phyloP scores from a whole-genome alignment of 352 stramenopile species.

The Globisporangium parvum region DNA sequence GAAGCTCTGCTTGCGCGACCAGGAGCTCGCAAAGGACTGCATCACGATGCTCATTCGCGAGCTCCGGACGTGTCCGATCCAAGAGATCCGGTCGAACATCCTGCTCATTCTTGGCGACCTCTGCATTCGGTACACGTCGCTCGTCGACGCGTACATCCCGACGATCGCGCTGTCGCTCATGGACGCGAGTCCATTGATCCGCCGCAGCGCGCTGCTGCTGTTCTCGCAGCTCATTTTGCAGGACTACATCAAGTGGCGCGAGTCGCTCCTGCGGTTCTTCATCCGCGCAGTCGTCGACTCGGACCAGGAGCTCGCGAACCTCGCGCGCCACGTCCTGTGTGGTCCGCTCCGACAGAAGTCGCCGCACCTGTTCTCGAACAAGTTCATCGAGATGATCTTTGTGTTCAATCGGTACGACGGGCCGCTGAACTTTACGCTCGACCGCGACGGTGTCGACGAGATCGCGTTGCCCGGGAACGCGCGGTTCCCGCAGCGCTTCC shows the following conservation, averaged over 20 bases:
- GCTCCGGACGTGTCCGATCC: slow-evolving; percentile 72
- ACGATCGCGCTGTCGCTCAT: slow-evolving; percentile 93
- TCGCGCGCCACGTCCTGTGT: slow-evolving; percentile 92
- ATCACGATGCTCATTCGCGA: slow-evolving; percentile 95
- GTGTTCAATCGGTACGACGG: slow-evolving; percentile 89
- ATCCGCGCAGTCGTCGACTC: slow-evolving; percentile 92
- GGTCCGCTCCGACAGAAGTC: slow-evolving; percentile 89
- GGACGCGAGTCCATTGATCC: slow-evolving; percentile 84
- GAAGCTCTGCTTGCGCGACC: slow-evolving; percentile 95
- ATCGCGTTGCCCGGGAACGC: slow-evolving; percentile 50
- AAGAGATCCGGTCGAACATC: slow-evolving; percentile 94
- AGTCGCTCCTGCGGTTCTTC: slow-evolving; percentile 94
- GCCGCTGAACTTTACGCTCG: slow-evolving; percentile 57
- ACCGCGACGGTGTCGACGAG: slow-evolving; percentile 59
- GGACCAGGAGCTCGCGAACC: slow-evolving; percentile 87
- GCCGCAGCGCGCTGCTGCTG: slow-evolving; percentile 93
- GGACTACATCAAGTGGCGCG: slow-evolving; percentile 98
- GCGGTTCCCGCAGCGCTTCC: slow-evolving; percentile 61
- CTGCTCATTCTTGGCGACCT: slow-evolving; percentile 95
- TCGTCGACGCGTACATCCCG: slow-evolving; percentile 94
- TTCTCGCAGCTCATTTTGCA: slow-evolving; percentile 95
- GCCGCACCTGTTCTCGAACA: slow-evolving; percentile 93
- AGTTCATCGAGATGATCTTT: slow-evolving; percentile 97
- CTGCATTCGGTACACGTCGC: slow-evolving; percentile 94
- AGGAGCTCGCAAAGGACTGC: slow-evolving; percentile 89